Base-by-base conservation (phyloP, 2,329 filamentous ascomycete species). In the Gliomastix tumulicola region DNA sequence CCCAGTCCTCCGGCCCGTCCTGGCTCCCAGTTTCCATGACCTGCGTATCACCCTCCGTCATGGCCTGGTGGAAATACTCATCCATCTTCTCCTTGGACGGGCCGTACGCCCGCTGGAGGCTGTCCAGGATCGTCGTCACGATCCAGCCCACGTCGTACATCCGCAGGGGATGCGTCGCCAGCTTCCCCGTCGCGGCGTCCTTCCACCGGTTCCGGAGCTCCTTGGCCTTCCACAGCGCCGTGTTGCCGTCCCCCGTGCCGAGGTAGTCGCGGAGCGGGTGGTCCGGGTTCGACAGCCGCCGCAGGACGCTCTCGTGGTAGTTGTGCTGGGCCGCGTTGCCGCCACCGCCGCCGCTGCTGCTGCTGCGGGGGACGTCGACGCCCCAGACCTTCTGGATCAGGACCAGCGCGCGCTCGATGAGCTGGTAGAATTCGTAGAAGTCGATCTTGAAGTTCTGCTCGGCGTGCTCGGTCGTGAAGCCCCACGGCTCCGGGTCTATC, bases 371-470 rank as follows among this genome's bases (percentile, higher is more conserved):
- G 1, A 86, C 63, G 1, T 54, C 51, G 6, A 84, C 66, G 7
- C 73, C 76, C 40, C 79, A 82, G 0, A 84, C 71, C 1, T 68
- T 69, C n/a, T 84, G 69, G 1, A 84, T 61, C 32, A 81, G 73
- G 2, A 84, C 79, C 7, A 87, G 65, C 1, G 80, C 81, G 21
- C 83, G 75, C 58, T 88, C 83, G 7, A 87, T 71, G 23, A 84
- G 69, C 35, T 77, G 76, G 60, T 87, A 87, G 55, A 82, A 87
- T 50, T 88, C 83, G 57, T 84, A 79, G 44, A 87, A 88, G 50
- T 87, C 83, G 7, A 87, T 69, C 54, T 87, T 86, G 64, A 87
- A 87, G 68, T 85, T 85, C 13, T 75, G 68, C 54, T 82, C 76
- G 0, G 72, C 72, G 44, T 74, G 69, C 6, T 55, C 52, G 16